Percentiles rank a stretch among this genome's conserved stretches.
phyloP scores from a whole-genome alignment of 306 rosid genomes.

The Macrotyloma uniflorum region DNA sequence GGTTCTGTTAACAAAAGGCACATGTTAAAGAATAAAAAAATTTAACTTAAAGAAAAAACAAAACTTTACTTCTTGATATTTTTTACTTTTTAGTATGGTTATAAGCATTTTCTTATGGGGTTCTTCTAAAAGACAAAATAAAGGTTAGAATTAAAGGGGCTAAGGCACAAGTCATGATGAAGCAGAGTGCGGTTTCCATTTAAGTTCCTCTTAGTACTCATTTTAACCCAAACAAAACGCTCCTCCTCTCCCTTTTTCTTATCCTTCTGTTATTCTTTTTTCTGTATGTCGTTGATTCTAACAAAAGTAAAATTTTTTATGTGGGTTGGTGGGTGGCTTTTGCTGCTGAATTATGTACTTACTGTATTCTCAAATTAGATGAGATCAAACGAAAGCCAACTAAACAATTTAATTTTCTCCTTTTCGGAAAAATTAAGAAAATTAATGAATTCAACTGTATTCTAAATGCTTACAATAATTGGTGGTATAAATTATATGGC shows the following conservation, averaged over 20 bases:
- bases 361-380: constrained; percentile 44
- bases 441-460: neutral
- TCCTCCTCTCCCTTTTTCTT: constrained; percentile 13
- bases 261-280: neutral
- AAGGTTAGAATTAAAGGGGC: constrained; percentile 3
- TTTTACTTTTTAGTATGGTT: neutral
- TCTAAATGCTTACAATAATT: neutral
- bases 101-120: too few species aligned
- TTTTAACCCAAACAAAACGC: constrained; percentile 38
- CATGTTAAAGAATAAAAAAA: neutral
- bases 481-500: constrained; percentile 9
- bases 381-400: constrained; percentile 44
- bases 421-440: constrained; percentile 7
- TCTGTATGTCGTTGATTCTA: constrained; percentile 14
- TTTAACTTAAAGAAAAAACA: neutral
- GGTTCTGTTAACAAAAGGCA: neutral
- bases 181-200: constrained; percentile 48
- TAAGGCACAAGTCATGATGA: constrained; percentile 49
- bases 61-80: neutral
- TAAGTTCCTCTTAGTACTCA: neutral
- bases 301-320: neutral
- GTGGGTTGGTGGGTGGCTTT: constrained; percentile 34
- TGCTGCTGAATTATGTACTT: constrained; percentile 32
- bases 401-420: constrained; percentile 32
- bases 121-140: too few species aligned